Evolutionary conservation across 208 protist genomes (phyloP), one percentile per base, ranked within the genome.

Genomic region (Plasmodiophora brassicae): DNA sequence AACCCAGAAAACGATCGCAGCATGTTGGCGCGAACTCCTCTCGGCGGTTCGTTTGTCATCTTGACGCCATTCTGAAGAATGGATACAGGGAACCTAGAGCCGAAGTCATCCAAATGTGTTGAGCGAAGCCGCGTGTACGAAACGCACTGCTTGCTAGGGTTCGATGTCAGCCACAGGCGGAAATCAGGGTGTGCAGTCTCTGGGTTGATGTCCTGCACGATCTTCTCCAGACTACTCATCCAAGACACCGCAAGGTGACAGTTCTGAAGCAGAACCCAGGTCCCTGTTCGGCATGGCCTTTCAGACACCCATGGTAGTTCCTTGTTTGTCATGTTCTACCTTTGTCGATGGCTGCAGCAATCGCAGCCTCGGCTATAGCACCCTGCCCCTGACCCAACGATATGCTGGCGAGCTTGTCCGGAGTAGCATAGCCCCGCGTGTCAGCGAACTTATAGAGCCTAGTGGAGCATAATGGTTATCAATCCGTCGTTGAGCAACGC

Each of bases 21-120:
- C 44, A 88, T 88, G 85, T 88, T 88, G 38, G 85, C 85, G 10
- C 96, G 94, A 91, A 99, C 91, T 35, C 97, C 91, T 38, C 87
- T 88, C 60, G 98, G 98, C 28, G 98, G 98, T 93, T 99, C 98
- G 90, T 98, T 98, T 1, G 98, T 99, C 93, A 99, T 97, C 92
- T 99, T 99, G 72, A 99, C 95, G 85, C 96, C 95, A 89, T 97
- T 98, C 92, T 99, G 97, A 32, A 88, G 38, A 36, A 88, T 84
- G 5, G 85, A 88, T 1, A 88, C 46, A 1, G 85, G 85, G 38
- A 88, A 88, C 36, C 53, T 84, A 32, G 1, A 60, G 84, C 28
- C n/a, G 25, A 57, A 57, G 14, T 32, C 5, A 78, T 32, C 14
- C 5, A 32, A 14, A 14, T 44, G 10, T 44, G n/a, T 44, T 5